These are phyloP conservation scores for Clarireedia paspali DNA, from an alignment of 2,329 filamentous ascomycete species.

Conservation along the genomic window DNA sequence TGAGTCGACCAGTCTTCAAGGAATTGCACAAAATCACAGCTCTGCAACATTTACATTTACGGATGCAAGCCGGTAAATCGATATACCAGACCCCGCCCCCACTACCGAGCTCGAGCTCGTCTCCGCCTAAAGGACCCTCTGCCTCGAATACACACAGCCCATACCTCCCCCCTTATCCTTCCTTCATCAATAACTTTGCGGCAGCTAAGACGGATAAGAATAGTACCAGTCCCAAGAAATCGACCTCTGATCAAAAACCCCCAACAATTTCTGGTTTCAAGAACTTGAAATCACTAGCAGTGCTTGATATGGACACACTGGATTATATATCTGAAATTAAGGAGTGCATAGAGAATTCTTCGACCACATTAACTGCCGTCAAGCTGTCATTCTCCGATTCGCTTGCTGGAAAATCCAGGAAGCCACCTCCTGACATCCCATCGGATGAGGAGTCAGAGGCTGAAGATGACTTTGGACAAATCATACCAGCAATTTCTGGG, in stretches of 20 bases:
- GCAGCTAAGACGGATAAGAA: slow-evolving; percentile 11
- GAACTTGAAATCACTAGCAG: slow-evolving; percentile 42
- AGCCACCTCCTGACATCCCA: slow-evolving; percentile 33
- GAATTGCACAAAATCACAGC: slow-evolving; percentile 46
- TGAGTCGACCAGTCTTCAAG: slow-evolving; percentile 50
- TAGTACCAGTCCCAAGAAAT: slow-evolving; percentile 5
- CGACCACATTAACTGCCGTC: slow-evolving; percentile 45
- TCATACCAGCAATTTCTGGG: slow-evolving; percentile 28
- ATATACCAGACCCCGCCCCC: slow-evolving; percentile 42
- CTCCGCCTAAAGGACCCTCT: not conserved
- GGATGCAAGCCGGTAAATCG: slow-evolving; percentile 50
- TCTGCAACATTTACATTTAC: slow-evolving; percentile 47
- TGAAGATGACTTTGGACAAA: slow-evolving; percentile 47
- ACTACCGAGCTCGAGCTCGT: not conserved
- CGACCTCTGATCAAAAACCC: slow-evolving; percentile 24
- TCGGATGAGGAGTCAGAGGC: slow-evolving; percentile 45
- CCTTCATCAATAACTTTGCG: not conserved
- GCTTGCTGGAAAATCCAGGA: slow-evolving; percentile 41
- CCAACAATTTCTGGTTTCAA: slow-evolving; percentile 51
- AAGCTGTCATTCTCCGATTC: slow-evolving; percentile 50
- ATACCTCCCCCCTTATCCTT: not conserved
- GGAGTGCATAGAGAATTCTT: slow-evolving; percentile 46
- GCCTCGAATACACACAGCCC: not conserved
- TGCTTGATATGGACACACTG: slow-evolving; percentile 54
- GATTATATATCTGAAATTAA: slow-evolving; percentile 49